phyloP scores from a whole-genome alignment of 2,329 filamentous ascomycete genomes.

The Talaromyces marneffei region DNA sequence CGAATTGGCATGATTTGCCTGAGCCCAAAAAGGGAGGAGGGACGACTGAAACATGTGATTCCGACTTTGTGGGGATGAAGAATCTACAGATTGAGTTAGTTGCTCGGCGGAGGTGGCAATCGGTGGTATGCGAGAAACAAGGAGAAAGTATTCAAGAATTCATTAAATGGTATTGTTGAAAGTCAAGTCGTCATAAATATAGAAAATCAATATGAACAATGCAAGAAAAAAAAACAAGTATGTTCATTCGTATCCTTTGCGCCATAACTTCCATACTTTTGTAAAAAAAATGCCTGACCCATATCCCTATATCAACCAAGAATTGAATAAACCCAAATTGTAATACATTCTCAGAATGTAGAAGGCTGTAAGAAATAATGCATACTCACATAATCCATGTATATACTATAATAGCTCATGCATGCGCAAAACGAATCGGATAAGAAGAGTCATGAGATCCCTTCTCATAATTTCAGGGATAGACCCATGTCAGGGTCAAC shows the following conservation, averaged over 20 bases:
- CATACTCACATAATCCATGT: not conserved
- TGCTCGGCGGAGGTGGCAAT: not conserved
- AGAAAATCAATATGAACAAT: not conserved
- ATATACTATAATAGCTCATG: not conserved
- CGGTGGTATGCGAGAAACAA: not conserved
- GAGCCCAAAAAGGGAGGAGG: not conserved
- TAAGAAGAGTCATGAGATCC: not conserved
- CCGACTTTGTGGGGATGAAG: not conserved
- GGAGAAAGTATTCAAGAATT: not conserved
- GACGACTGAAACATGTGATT: not conserved
- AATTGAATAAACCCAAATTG: not conserved
- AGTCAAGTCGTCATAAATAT: not conserved
- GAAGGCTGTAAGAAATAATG: not conserved
- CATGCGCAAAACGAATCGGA: not conserved
- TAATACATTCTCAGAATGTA: not conserved
- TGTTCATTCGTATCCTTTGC: not conserved
- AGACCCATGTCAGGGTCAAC: slow-evolving; percentile 10
- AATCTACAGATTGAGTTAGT: not conserved
- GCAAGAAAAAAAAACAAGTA: not conserved
- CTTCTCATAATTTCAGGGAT: slow-evolving; percentile 9
- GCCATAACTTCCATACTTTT: not conserved
- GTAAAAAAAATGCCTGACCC: not conserved
- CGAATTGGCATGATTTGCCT: not conserved
- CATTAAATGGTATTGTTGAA: not conserved
- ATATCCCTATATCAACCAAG: not conserved